phyloP scores from a whole-genome alignment of 2,329 filamentous ascomycete species.

The Pseudocercospora fuligena region DNA sequence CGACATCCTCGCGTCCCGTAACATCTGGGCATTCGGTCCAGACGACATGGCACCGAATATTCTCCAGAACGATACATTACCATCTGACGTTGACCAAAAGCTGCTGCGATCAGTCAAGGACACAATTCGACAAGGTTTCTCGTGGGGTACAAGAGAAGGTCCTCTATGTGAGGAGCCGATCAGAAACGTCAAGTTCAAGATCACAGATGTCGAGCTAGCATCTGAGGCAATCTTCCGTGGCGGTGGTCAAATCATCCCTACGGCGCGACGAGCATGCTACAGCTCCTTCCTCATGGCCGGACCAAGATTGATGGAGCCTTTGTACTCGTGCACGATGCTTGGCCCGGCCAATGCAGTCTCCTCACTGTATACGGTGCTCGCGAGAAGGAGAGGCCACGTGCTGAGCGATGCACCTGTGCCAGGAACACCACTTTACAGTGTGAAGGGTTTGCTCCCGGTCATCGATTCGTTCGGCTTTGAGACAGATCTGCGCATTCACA shows the following conservation, averaged over 20 bases:
- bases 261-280: slow-evolving; percentile 89
- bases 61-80: slow-evolving; percentile 92
- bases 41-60: slow-evolving; percentile 96
- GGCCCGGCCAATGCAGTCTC: slow-evolving; percentile 88
- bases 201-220: slow-evolving; percentile 87
- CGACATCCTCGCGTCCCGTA: slow-evolving; percentile 90
- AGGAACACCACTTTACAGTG: slow-evolving; percentile 90
- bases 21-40: slow-evolving; percentile 98
- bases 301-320: slow-evolving; percentile 93
- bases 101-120: slow-evolving; percentile 85
- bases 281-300: slow-evolving; percentile 97
- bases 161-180: slow-evolving; percentile 98
- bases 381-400: slow-evolving; percentile 87
- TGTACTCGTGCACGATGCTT: slow-evolving; percentile 91
- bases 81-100: slow-evolving; percentile 93
- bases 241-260: slow-evolving; percentile 96
- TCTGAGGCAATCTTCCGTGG: slow-evolving; percentile 92
- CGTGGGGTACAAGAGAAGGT: slow-evolving; percentile 93
- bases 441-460: slow-evolving; percentile 88
- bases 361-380: slow-evolving; percentile 88
- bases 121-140: slow-evolving; percentile 93
- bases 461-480: slow-evolving; percentile 99
- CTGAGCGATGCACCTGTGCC: slow-evolving; percentile 92
- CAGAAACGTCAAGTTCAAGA: slow-evolving; percentile 95
- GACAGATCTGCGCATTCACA: slow-evolving; percentile 94